Conservation (phyloP, 331 rosid species). For the Stylosanthes scabra region DNA sequence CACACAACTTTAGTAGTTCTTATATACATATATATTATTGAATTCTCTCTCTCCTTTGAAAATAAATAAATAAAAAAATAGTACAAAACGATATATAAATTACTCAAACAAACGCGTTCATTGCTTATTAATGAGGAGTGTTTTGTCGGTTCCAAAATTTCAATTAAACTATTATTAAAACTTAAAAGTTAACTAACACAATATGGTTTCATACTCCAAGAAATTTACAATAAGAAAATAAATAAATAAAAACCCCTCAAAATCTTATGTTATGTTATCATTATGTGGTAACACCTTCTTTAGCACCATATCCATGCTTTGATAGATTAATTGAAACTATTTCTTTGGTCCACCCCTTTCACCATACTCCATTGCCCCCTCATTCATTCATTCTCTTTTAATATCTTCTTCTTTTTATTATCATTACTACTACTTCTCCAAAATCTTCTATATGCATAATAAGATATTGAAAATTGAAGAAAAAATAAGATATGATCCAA, state of each 20-base stretch:
- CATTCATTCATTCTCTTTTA: slow-evolving; percentile 13
- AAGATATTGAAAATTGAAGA: slow-evolving; percentile 7
- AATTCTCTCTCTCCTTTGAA: slow-evolving; percentile 5
- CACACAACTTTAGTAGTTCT: slow-evolving; percentile 3
- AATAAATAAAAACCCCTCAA: slow-evolving; percentile 7
- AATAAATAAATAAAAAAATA: neutral
- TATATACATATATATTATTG: neutral
- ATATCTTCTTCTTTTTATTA: slow-evolving; percentile 22
- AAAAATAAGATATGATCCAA: slow-evolving; percentile 45
- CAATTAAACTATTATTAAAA: slow-evolving; percentile 22
- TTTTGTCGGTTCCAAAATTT: slow-evolving; percentile 47
- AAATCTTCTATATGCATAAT: slow-evolving; percentile 24
- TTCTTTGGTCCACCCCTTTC: slow-evolving; percentile 56
- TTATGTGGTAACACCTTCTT: slow-evolving; percentile 1
- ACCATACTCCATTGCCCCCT: slow-evolving; percentile 24
- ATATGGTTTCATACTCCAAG: slow-evolving; percentile 37
- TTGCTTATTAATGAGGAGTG: slow-evolving; percentile 28
- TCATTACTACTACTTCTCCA: slow-evolving; percentile 15
- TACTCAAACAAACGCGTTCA: slow-evolving; percentile 40
- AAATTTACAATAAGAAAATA: neutral
- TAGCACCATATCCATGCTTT: slow-evolving; percentile 43
- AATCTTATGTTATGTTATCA: slow-evolving; percentile 14
- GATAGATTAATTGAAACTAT: slow-evolving; percentile 55
- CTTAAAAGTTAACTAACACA: slow-evolving; percentile 6
- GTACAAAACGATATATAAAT: neutral